Evolutionary conservation across 495 filamentous ascomycete genomes (phyloP).

Genomic region (Penicillium tannophilum): DNA sequence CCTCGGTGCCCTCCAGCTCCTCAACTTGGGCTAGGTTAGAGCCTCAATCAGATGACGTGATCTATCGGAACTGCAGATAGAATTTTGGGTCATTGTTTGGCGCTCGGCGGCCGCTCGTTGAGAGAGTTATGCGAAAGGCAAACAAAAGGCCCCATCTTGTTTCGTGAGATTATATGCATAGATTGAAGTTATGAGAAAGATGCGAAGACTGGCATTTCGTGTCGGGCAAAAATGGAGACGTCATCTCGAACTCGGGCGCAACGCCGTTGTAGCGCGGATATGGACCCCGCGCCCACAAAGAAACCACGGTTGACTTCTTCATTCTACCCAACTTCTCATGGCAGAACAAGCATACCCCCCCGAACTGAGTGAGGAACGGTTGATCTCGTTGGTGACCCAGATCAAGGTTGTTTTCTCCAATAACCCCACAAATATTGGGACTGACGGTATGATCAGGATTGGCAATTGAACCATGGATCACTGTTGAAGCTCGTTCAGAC

Average conservation of each 20-base stretch:
- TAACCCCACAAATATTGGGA: background rate
- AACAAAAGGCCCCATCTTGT: no score
- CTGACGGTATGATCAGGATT: constrained; percentile 65
- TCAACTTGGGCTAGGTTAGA: no score
- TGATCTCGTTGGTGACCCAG: constrained; percentile 10
- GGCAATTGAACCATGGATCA: constrained; percentile 80
- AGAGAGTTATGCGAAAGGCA: no score
- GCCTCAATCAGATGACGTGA: no score
- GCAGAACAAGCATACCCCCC: constrained; percentile 7
- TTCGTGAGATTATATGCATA: no score
- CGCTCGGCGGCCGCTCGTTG: no score
- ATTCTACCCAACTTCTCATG: background rate
- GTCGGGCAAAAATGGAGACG: background rate
- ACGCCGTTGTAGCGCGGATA: background rate
- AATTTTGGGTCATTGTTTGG: no score
- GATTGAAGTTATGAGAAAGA: no score
- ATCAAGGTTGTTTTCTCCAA: constrained; percentile 10
- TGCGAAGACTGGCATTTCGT: background rate
- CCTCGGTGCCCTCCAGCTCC: background rate
- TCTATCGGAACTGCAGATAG: no score
- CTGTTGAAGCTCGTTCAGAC: constrained; percentile 63
- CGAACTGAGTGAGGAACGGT: constrained; percentile 17
- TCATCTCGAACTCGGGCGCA: background rate
- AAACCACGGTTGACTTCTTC: background rate
- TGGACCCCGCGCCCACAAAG: background rate